phyloP scores from a whole-genome alignment of 2,329 filamentous ascomycete species.

The Fusarium sp. region DNA sequence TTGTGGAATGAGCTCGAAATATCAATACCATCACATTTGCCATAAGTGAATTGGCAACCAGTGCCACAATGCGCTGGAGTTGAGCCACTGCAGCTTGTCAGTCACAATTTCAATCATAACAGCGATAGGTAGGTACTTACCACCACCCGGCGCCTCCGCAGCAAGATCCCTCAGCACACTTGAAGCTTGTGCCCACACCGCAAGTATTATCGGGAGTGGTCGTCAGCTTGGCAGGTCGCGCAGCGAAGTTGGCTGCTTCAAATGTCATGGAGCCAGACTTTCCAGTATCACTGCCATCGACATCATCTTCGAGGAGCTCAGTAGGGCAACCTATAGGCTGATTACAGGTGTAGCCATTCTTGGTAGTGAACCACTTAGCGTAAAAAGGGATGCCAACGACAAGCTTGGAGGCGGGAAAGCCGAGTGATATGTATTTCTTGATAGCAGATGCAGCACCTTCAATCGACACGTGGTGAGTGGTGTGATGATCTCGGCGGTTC shows the following conservation, averaged over 20 bases:
- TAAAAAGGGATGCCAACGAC: slow-evolving; percentile 78
- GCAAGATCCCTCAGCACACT: slow-evolving; percentile 33
- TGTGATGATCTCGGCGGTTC: slow-evolving; percentile 75
- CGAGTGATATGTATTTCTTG: slow-evolving; percentile 69
- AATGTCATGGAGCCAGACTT: slow-evolving; percentile 57
- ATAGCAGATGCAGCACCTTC: slow-evolving; percentile 65
- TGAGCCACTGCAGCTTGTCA: slow-evolving; percentile 19
- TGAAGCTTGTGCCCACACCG: slow-evolving; percentile 27
- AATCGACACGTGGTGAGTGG: slow-evolving; percentile 73
- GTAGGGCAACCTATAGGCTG: slow-evolving; percentile 69
- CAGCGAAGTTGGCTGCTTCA: slow-evolving; percentile 48
- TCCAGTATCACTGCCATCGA: slow-evolving; percentile 67
- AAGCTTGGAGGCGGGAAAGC: slow-evolving; percentile 65
- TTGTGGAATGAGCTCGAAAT: slow-evolving; percentile 51
- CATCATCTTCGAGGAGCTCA: slow-evolving; percentile 67
- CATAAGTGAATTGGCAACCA: slow-evolving; percentile 36
- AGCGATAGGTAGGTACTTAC: slow-evolving; percentile 16
- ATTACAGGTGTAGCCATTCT: slow-evolving; percentile 59
- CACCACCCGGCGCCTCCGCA: slow-evolving; percentile 38
- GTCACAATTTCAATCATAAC: background rate
- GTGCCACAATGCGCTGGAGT: slow-evolving; percentile 35
- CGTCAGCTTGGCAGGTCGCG: slow-evolving; percentile 32
- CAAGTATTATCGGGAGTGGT: slow-evolving; percentile 31
- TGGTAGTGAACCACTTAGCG: slow-evolving; percentile 73
- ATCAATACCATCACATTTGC: slow-evolving; percentile 34